A percentile compares a stretch with the other conserved stretches of the same genome.
These are phyloP conservation scores for Colletotrichum graminicola DNA, from an alignment of 2,329 filamentous ascomycete genomes.

Conservation along the genomic window DNA sequence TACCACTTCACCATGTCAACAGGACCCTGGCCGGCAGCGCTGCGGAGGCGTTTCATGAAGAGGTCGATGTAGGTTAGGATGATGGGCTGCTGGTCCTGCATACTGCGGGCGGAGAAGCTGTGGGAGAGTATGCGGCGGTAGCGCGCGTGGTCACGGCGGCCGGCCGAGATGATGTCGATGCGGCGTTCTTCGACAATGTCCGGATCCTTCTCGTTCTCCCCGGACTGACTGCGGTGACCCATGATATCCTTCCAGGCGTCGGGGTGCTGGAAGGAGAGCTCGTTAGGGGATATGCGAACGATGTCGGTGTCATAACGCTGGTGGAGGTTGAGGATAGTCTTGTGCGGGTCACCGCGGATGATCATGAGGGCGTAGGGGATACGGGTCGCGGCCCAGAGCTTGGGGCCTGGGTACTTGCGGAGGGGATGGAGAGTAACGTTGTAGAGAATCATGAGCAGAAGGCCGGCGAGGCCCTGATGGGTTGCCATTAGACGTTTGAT, in stretches of 20 bases:
- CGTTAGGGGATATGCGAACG: constrained; percentile 55
- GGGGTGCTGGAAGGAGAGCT: constrained; percentile 54
- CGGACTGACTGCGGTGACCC: constrained; percentile 42
- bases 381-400: constrained; percentile 41
- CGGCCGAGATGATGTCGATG: constrained; percentile 43
- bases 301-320: constrained; percentile 47
- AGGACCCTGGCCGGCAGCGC: constrained; percentile 43
- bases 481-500: background rate
- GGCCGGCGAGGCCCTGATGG: constrained; percentile 22
- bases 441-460: constrained; percentile 43
- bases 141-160: constrained; percentile 31
- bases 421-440: constrained; percentile 50
- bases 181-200: constrained; percentile 3
- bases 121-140: constrained; percentile 42
- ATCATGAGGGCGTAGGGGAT: constrained; percentile 29
- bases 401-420: constrained; percentile 49
- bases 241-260: constrained; percentile 58
- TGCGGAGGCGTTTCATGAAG: constrained; percentile 53
- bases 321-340: constrained; percentile 46
- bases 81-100: constrained; percentile 46
- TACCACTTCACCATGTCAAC: constrained; percentile 47
- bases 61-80: constrained; percentile 55
- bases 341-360: constrained; percentile 45
- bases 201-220: constrained; percentile 33
- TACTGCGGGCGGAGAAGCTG: constrained; percentile 46